These are phyloP conservation scores for Blechomonas ayalai DNA, from an alignment of 208 protist species.

Conservation along the genomic window DNA sequence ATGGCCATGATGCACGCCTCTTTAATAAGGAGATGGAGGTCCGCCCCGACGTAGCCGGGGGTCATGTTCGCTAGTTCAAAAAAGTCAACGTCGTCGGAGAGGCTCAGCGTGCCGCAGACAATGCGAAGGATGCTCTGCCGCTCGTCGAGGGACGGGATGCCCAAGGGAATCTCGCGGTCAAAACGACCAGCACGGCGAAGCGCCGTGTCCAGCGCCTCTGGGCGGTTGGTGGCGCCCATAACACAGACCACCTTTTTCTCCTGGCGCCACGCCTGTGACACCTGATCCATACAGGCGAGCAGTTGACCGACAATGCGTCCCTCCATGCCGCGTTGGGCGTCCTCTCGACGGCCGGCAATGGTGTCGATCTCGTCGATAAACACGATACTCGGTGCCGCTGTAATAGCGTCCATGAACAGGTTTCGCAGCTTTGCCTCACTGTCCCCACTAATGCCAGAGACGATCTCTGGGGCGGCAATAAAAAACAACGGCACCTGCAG, in stretches of 20 bases:
- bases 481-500: conserved; percentile 93
- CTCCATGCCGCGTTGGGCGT: conserved; percentile 97
- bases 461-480: conserved; percentile 94
- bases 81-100: conserved; percentile 90
- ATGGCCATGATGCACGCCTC: conserved; percentile 89
- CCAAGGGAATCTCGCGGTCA: conserved; percentile 95
- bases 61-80: conserved; percentile 92
- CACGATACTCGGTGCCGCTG: conserved; percentile 94
- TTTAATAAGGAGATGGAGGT: conserved; percentile 95
- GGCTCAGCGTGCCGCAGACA: conserved; percentile 73
- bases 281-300: conserved; percentile 97
- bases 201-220: conserved; percentile 94
- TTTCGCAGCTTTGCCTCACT: conserved; percentile 96
- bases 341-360: conserved; percentile 92
- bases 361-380: conserved; percentile 99
- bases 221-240: conserved; percentile 95
- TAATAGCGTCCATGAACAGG: conserved; percentile 93
- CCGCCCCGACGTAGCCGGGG: conserved; percentile 97
- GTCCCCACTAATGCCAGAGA: conserved; percentile 98
- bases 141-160: conserved; percentile 93
- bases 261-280: conserved; percentile 82
- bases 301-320: conserved; percentile 98
- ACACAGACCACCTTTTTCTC: conserved; percentile 90
- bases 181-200: conserved; percentile 97
- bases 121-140: conserved; percentile 87